phyloP scores from a whole-genome alignment of 495 filamentous ascomycete species.

The Baudoinia panamericana region DNA sequence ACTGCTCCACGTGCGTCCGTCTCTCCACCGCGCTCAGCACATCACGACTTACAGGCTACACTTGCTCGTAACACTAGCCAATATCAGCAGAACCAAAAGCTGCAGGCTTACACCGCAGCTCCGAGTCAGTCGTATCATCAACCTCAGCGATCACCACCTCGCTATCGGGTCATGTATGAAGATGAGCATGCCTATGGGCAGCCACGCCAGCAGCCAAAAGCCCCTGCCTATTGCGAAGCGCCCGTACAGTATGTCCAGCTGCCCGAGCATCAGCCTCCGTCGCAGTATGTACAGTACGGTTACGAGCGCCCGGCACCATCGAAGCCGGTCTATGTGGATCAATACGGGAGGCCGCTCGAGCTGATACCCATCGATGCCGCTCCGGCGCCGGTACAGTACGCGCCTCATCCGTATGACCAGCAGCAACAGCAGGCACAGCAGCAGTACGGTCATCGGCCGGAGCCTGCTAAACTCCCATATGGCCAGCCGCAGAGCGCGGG shows the following conservation, averaged over 20 bases:
- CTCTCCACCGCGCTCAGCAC: constrained; percentile 1
- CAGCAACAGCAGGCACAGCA: constrained; percentile 7
- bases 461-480: not conserved
- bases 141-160: constrained; percentile 4
- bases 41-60: constrained; percentile 2
- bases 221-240: not conserved
- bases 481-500: not conserved
- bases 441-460: not conserved
- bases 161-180: constrained; percentile 9
- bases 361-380: constrained; percentile 10
- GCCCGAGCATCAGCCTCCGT: not conserved
- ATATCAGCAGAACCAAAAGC: constrained; percentile 4
- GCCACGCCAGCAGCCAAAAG: not conserved
- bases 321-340: constrained; percentile 8
- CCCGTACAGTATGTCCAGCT: constrained; percentile 3
- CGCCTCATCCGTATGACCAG: constrained; percentile 10
- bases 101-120: not conserved
- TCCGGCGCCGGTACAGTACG: constrained; percentile 13
- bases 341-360: constrained; percentile 10
- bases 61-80: constrained; percentile 1
- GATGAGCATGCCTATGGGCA: not conserved
- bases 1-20: not conserved
- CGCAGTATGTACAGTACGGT: constrained; percentile 1
- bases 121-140: not conserved
- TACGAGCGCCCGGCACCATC: constrained; percentile 4